A percentile compares a stretch with the other conserved stretches of the same genome.
Conservation (phyloP, 2,329 filamentous ascomycete species). For the Colletotrichum echinochloae region DNA sequence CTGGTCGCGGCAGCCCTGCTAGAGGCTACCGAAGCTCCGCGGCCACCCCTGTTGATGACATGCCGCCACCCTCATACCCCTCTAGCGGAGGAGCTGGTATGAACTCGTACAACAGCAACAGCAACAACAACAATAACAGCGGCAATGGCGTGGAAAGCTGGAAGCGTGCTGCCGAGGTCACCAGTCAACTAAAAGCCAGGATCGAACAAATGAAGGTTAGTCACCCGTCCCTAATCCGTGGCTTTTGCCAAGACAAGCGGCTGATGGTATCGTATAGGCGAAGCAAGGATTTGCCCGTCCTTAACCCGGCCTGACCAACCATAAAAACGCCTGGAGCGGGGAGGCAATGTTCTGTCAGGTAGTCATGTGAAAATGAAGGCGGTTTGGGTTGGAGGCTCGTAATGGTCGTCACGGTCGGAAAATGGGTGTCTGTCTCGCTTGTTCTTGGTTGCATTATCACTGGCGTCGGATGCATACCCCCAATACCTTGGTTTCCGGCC, state of each 20-base stretch:
- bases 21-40: conserved; percentile 61
- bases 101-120: conserved; percentile 55
- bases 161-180: conserved; percentile 97
- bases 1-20: conserved; percentile 70
- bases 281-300: conserved; percentile 60
- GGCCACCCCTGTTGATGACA: conserved; percentile 40
- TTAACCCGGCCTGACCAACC: conserved; percentile 29
- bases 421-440: conserved; percentile 19
- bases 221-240: conserved; percentile 1
- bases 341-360: conserved; percentile 11
- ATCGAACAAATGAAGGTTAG: conserved; percentile 97
- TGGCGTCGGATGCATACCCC: conserved; percentile 52
- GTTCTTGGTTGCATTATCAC: conserved; percentile 48
- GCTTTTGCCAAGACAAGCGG: conserved; percentile 37
- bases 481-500: conserved; percentile 36
- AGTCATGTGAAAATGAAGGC: conserved; percentile 35
- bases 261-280: conserved; percentile 50
- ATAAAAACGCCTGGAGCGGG: background rate
- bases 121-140: conserved; percentile 56
- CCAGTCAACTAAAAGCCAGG: conserved; percentile 94
- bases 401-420: conserved; percentile 28
- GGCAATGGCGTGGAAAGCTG: conserved; percentile 84
- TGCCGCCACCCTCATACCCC: conserved; percentile 20
- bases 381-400: conserved; percentile 11
- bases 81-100: conserved; percentile 43